Percentiles rank a stretch among this genome's conserved stretches.
phyloP scores from a whole-genome alignment of 1,139 yeast species.

The Blastobotrys ciferrii region DNA sequence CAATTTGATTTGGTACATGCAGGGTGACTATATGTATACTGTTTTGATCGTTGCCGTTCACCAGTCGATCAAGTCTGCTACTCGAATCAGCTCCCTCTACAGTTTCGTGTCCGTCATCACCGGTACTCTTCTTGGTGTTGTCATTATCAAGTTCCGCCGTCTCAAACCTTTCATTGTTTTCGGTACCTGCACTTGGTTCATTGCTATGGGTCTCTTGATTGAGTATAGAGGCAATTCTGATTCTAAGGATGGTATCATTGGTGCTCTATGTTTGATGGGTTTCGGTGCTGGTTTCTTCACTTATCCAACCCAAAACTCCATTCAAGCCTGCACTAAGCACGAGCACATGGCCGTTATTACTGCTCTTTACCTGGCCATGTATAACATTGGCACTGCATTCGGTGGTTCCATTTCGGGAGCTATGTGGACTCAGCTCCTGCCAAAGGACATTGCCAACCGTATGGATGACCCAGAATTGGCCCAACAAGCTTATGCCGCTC shows the following conservation, averaged over 20 bases:
- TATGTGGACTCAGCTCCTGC: conserved; percentile 47
- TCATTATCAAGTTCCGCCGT: conserved; percentile 47
- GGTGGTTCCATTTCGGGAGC: conserved; percentile 49
- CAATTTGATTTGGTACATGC: conserved; percentile 64
- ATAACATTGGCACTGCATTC: conserved; percentile 45
- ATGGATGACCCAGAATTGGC: conserved; percentile 40
- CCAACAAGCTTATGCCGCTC: conserved; percentile 50
- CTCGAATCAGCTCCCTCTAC: conserved; percentile 60
- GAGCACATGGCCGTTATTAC: conserved; percentile 48
- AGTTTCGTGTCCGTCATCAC: conserved; percentile 64
- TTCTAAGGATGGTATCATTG: conserved; percentile 58
- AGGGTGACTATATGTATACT: conserved; percentile 64
- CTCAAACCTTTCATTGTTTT: conserved; percentile 58
- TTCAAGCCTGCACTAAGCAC: conserved; percentile 58
- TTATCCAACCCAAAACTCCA: conserved; percentile 63
- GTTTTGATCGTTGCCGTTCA: conserved; percentile 62
- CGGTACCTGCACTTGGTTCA: conserved; percentile 56
- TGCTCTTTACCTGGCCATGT: conserved; percentile 44
- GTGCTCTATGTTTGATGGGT: conserved; percentile 64
- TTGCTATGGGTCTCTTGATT: conserved; percentile 57
- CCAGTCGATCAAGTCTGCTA: conserved; percentile 58
- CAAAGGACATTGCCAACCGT: conserved; percentile 31
- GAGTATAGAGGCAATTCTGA: conserved; percentile 55
- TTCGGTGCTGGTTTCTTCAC: conserved; percentile 72
- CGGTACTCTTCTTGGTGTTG: conserved; percentile 58